Evolutionary conservation across 2,329 filamentous ascomycete genomes (phyloP).

Genomic region (Phyllosticta citrichinensis): DNA sequence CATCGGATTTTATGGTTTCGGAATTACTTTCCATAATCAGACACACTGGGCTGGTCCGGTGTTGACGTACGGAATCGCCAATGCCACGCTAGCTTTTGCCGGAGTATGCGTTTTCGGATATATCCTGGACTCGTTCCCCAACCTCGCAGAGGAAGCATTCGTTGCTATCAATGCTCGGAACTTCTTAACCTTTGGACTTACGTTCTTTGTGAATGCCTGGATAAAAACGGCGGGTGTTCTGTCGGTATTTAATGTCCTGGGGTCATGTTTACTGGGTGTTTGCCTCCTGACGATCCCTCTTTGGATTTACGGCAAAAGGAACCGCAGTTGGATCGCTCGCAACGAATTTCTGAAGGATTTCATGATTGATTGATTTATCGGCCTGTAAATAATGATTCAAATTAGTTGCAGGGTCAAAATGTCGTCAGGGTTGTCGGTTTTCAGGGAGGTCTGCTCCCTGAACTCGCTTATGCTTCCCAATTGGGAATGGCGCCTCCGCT

Average conservation of each 20-base stretch:
- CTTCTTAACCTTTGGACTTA: conserved; percentile 38
- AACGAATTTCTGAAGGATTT: conserved; percentile 26
- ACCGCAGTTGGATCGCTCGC: conserved; percentile 34
- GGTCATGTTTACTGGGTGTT: conserved; percentile 32
- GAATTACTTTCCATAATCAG: conserved; percentile 23
- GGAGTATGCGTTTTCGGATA: conserved; percentile 39
- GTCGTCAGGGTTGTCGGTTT: background rate
- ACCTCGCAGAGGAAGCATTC: conserved; percentile 40
- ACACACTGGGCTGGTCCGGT: conserved; percentile 12
- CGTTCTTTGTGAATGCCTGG: conserved; percentile 29
- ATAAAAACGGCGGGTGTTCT: conserved; percentile 19
- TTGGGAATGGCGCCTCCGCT: no score
- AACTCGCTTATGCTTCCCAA: no score
- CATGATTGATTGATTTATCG: conserved; percentile 15
- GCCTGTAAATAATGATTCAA: background rate
- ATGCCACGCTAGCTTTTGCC: conserved; percentile 26
- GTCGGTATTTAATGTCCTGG: conserved; percentile 21
- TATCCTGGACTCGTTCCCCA: conserved; percentile 39
- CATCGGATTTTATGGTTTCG: conserved; percentile 30
- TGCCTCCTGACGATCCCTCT: conserved; percentile 38
- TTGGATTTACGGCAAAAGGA: conserved; percentile 41
- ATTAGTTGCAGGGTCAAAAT: background rate
- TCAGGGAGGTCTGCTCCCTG: background rate
- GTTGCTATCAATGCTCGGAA: conserved; percentile 43
- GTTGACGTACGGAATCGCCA: conserved; percentile 31